Evolutionary conservation across 176 grass and related monocot species (phyloP).

Genomic region (Eragrostis nindensis): DNA sequence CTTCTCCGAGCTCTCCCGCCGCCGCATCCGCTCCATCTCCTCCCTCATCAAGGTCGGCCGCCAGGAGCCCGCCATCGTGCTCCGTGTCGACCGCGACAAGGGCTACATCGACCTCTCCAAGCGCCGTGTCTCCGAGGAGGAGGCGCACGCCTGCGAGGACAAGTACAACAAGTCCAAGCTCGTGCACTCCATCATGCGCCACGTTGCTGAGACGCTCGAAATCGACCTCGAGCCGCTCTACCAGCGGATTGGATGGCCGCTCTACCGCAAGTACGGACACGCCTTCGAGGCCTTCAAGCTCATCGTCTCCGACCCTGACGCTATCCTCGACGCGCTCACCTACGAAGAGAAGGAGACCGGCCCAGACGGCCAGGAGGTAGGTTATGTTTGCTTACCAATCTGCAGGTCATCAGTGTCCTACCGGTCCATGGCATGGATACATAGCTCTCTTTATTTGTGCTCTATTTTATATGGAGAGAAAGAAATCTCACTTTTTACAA

Average conservation of each 20-base stretch:
- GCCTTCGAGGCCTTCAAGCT: slow-evolving; percentile 89
- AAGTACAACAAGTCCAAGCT: slow-evolving; percentile 97
- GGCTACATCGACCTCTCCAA: slow-evolving; percentile 97
- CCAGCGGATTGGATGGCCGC: slow-evolving; percentile 74
- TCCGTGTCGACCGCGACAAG: slow-evolving; percentile 93
- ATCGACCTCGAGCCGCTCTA: slow-evolving; percentile 88
- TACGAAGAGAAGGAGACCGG: slow-evolving; percentile 61
- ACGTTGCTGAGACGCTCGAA: slow-evolving; percentile 89
- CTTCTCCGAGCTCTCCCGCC: slow-evolving; percentile 95
- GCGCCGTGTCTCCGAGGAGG: slow-evolving; percentile 93
- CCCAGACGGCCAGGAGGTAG: slow-evolving; percentile 73
- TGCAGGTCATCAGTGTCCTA: background rate
- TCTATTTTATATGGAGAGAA: no score
- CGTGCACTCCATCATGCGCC: slow-evolving; percentile 98
- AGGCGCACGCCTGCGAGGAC: slow-evolving; percentile 82
- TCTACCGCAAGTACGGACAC: slow-evolving; percentile 91
- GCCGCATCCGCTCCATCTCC: slow-evolving; percentile 86
- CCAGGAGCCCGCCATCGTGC: slow-evolving; percentile 95
- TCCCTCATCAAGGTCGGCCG: slow-evolving; percentile 96
- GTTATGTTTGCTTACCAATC: background rate
- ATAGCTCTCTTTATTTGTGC: background rate
- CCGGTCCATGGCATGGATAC: background rate
- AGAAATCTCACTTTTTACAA: no score
- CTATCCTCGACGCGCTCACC: slow-evolving; percentile 58
- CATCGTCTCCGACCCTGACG: slow-evolving; percentile 69